Base-by-base conservation (phyloP, 192 early-diverging fungal species). In the Paraglomus occultum region DNA sequence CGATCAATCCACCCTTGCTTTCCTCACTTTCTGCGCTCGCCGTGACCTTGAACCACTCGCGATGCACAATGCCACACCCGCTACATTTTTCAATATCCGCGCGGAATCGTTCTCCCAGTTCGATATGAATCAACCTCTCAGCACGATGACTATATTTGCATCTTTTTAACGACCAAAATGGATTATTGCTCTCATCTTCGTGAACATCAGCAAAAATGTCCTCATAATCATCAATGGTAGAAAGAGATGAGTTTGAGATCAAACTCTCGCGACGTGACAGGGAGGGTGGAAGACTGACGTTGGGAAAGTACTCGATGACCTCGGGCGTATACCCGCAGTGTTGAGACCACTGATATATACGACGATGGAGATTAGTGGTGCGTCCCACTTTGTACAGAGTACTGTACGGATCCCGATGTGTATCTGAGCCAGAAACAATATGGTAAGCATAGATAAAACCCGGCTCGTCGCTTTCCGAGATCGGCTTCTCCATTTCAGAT, bases 371-470 rank as follows among this genome's bases (percentile, higher is more conserved):
- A 68, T 83, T 83, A 8, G 76, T 74, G 3, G 79, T 74, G 8
- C 82, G 65, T 2, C 82, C 82, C 18, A 83, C 76, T 51, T 83
- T 83, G 68, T 78, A 83, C 11, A 83, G 43, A 2, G 74, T 74
- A 46, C 75, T 74, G 15, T 53, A 18, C n/a, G 49, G 23, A 14
- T 42, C 49, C 14, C 51, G 23, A 9, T 66, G 48, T 6, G 48
- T 17, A 51, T 20, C 23, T 2, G 52, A 53, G 5, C 66, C 66
- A 55, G 40, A 14, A 17, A 72, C 22, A 8, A 83, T 60, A 42
- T 74, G 71, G 58, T 83, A 83, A 10, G 73, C 75, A 31, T 83
- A 83, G 18, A 83, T 83, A 47, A 76, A 80, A 14, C 82, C 82
- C 5, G 82, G 70, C 44, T 76, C 73, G 47, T 83, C 82, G 0